Evolutionary conservation across 805 yeast genomes (phyloP).

Genomic region (Danielozyma ontarioensis): DNA sequence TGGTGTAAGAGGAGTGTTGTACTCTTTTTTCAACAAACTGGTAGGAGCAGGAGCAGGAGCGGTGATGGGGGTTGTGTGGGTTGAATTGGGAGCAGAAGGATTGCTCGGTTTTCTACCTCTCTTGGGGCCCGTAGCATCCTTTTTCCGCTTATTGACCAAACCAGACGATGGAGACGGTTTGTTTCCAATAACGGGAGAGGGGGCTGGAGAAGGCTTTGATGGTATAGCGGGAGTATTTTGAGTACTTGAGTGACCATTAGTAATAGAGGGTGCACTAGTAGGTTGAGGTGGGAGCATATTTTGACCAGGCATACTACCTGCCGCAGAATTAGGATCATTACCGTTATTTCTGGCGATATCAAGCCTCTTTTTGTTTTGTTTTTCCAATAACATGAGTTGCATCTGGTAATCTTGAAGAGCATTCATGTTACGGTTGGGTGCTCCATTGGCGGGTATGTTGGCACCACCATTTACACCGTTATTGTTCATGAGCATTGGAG

Average conservation of each 20-base stretch:
- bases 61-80: slow-evolving; percentile 5
- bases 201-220: slow-evolving; percentile 17
- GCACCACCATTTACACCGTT: slow-evolving; percentile 3
- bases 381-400: slow-evolving; percentile 69
- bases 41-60: slow-evolving; percentile 9
- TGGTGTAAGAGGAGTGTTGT: slow-evolving; percentile 36
- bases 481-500: slow-evolving; percentile 1
- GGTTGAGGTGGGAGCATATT: slow-evolving; percentile 19
- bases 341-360: slow-evolving; percentile 43
- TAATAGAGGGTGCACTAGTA: slow-evolving; percentile 4
- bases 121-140: slow-evolving; percentile 30
- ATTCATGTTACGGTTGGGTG: slow-evolving; percentile 30
- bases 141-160: slow-evolving; percentile 22
- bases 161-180: slow-evolving; percentile 28
- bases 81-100: slow-evolving; percentile 11
- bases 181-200: slow-evolving; percentile 30
- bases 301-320: slow-evolving; percentile 5
- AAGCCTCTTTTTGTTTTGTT: slow-evolving; percentile 66
- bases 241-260: neutral
- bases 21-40: slow-evolving; percentile 32
- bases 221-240: slow-evolving; percentile 2
- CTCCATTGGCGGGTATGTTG: slow-evolving; percentile 3
- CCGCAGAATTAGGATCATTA: slow-evolving; percentile 13
- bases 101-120: slow-evolving; percentile 30
- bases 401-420: slow-evolving; percentile 80